A percentile compares a stretch with the other conserved stretches of the same genome.
Evolutionary conservation across 495 filamentous ascomycete species (phyloP).

Genomic region (Aspergillus campestris): DNA sequence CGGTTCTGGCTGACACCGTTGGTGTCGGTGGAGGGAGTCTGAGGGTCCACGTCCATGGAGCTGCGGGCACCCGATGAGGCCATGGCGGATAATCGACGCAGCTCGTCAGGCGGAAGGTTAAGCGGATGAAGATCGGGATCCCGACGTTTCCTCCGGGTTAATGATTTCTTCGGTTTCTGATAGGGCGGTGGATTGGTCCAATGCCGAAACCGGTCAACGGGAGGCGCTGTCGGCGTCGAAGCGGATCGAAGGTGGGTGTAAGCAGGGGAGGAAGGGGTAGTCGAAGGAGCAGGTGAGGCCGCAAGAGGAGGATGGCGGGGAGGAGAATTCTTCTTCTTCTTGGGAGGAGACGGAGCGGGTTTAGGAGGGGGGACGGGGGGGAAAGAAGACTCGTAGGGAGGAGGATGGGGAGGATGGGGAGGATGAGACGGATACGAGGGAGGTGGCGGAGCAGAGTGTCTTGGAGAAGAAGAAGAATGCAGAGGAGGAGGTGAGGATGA

Average conservation of each 20-base stretch:
- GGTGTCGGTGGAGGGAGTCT: constrained; percentile 24
- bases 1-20: constrained; percentile 48
- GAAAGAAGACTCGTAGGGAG: constrained; percentile 16
- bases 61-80: constrained; percentile 55
- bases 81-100: constrained; percentile 64
- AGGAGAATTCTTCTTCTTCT: constrained; percentile 5
- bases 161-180: no score
- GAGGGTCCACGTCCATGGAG: constrained; percentile 71
- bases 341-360: constrained; percentile 9
- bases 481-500: constrained; percentile 14
- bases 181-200: no score
- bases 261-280: constrained; percentile 7
- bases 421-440: constrained; percentile 1
- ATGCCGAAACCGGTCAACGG: no score
- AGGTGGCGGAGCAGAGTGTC: constrained; percentile 2
- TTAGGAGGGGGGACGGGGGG: constrained; percentile 25
- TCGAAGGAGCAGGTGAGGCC: constrained; percentile 1
- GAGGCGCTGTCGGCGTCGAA: no score
- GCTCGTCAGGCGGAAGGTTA: constrained; percentile 79
- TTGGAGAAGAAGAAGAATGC: constrained; percentile 4
- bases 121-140: constrained; percentile 72
- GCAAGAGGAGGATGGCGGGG: constrained; percentile 10
- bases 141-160: constrained; percentile 13
- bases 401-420: constrained; percentile 5
- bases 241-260: constrained; percentile 32